These are phyloP conservation scores for Paramyrothecium roridum DNA, from an alignment of 2,329 filamentous ascomycete species.

Conservation along the genomic window DNA sequence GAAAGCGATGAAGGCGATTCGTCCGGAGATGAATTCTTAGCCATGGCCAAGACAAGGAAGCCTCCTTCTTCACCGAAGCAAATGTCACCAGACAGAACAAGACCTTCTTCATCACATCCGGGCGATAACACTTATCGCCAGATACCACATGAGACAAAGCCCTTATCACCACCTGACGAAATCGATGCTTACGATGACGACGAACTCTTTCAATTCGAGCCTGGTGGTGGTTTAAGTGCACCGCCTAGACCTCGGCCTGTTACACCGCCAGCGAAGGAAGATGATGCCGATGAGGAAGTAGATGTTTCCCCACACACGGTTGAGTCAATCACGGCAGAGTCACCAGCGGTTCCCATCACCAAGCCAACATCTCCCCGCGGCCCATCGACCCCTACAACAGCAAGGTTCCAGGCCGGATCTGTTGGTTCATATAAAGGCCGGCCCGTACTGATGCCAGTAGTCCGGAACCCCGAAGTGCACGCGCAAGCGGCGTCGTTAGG, in stretches of 20 bases:
- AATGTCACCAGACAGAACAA: constrained; percentile 1
- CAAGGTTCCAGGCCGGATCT: constrained; percentile 35
- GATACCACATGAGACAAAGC: background rate
- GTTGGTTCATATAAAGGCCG: constrained; percentile 54
- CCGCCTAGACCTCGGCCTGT: constrained; percentile 19
- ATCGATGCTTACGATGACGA: constrained; percentile 30
- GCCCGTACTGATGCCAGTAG: constrained; percentile 49
- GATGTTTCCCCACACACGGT: constrained; percentile 11
- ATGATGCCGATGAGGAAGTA: constrained; percentile 27
- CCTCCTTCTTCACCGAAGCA: constrained; percentile 15
- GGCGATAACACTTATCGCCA: background rate
- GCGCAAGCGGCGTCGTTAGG: constrained; percentile 46
- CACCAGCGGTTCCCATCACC: constrained; percentile 39
- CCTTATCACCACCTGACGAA: constrained; percentile 2
- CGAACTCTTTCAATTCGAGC: constrained; percentile 45
- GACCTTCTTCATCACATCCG: background rate
- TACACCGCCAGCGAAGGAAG: constrained; percentile 24
- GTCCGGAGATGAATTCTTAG: constrained; percentile 37
- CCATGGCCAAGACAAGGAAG: constrained; percentile 32
- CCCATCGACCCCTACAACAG: constrained; percentile 25
- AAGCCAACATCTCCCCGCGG: constrained; percentile 20
- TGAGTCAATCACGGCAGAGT: constrained; percentile 35
- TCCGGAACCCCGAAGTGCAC: constrained; percentile 46
- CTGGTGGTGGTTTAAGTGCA: constrained; percentile 27
- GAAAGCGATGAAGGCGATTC: constrained; percentile 23